A percentile compares a stretch with the other conserved stretches of the same genome.
Conservation (phyloP, 1,284 basidiomycete species). For the Cryptococcus jaspeensis region DNA sequence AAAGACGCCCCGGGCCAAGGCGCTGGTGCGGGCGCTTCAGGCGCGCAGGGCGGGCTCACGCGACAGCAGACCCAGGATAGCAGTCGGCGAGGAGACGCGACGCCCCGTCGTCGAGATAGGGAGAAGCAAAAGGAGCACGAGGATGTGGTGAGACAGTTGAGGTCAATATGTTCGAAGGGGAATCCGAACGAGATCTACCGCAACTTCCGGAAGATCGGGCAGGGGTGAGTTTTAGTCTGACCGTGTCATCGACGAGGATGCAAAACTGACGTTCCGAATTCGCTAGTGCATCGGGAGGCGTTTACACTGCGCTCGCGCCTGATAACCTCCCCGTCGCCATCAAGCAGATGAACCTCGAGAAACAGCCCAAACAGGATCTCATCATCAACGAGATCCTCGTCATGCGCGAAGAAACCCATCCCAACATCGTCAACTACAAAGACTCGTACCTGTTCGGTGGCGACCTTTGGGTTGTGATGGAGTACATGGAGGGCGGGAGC, state of each 20-base stretch:
- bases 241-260: background rate
- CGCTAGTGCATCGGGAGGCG: slow-evolving; percentile 88
- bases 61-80: slow-evolving; percentile 41
- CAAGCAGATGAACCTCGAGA: slow-evolving; percentile 99
- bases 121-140: slow-evolving; percentile 81
- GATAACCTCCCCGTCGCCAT: slow-evolving; percentile 93
- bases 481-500: slow-evolving; percentile 94
- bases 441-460: slow-evolving; percentile 97
- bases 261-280: slow-evolving; percentile 13
- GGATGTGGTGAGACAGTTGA: slow-evolving; percentile 86
- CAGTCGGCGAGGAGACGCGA: slow-evolving; percentile 53
- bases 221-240: slow-evolving; percentile 65
- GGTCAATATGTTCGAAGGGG: slow-evolving; percentile 94
- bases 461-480: slow-evolving; percentile 99
- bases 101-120: slow-evolving; percentile 80
- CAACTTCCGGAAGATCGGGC: slow-evolving; percentile 93
- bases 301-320: slow-evolving; percentile 97
- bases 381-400: slow-evolving; percentile 99
- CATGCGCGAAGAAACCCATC: slow-evolving; percentile 93
- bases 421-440: slow-evolving; percentile 99
- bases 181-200: slow-evolving; percentile 94
- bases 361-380: slow-evolving; percentile 98
- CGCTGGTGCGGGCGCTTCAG: slow-evolving; percentile 26
- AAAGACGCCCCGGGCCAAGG: slow-evolving; percentile 20
- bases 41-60: slow-evolving; percentile 25